Evolutionary conservation across 2,329 filamentous ascomycete genomes (phyloP), one percentile per base, ranked within the genome.

Genomic region (Penicillium sclerotigenum): DNA sequence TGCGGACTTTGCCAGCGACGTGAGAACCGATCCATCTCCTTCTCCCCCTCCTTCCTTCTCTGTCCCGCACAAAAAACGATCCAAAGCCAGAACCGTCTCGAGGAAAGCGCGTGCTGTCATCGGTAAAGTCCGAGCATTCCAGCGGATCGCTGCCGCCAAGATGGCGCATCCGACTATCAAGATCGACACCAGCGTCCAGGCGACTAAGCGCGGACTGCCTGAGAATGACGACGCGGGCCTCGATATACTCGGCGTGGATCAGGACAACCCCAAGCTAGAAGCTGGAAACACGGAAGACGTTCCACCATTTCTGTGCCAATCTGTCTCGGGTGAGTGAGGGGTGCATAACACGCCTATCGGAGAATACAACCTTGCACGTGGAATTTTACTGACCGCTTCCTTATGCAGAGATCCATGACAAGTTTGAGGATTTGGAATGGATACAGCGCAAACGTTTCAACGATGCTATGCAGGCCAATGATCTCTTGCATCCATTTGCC

Each of bases 341-440:
- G 54, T 65, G 56, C 58, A 54, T 60, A 26, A 50, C 43, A 50
- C 48, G 41, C 47, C 58, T 55, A 47, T 60, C 58, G 59, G 60
- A 57, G 53, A 58, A 63, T 51, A 59, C 31, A 52, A 33, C n/a
- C n/a, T 26, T 46, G 51, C 62, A 64, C 54, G 56, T 64, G 61
- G 54, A 60, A 47, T 52, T 37, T 48, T 41, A 57, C 64, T 64
- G 57, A 52, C 49, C 56, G 45, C 54, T 59, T 54, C 37, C 42
- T 29, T 31, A 28, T 54, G 48, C 65, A 85, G 84, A 86, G 54
- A 78, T 87, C 47, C 77, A 80, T 57, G 71, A 76, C 54, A 86
- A 84, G 66, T 88, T 87, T 68, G 74, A 80, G 55, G 81, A 85
- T 57, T 75, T 89, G 41, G 79, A 86, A 74, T 82, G 81, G 81